Percentiles rank a stretch among this genome's conserved stretches.
phyloP scores from a whole-genome alignment of 2,329 filamentous ascomycete species.

The Fusarium newnesense region DNA sequence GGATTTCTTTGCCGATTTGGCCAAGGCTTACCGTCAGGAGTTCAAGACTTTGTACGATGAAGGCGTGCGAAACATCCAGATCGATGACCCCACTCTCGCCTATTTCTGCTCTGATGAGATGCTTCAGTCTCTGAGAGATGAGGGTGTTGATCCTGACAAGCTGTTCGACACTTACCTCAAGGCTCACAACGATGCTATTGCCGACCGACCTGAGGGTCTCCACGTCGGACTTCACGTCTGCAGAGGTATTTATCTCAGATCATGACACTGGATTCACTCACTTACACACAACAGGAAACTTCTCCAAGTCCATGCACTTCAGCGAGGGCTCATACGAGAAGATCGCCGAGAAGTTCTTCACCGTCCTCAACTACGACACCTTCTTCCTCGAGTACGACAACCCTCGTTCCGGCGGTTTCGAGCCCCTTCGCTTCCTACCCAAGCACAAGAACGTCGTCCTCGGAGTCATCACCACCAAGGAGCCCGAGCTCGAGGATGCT shows the following conservation, averaged over 20 bases:
- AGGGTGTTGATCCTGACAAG: constrained; percentile 70
- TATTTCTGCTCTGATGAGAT: constrained; percentile 77
- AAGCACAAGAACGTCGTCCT: constrained; percentile 70
- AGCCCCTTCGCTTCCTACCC: constrained; percentile 69
- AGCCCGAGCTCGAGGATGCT: constrained; percentile 65
- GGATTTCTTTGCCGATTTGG: constrained; percentile 67
- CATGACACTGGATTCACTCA: neutral
- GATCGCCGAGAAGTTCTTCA: constrained; percentile 70
- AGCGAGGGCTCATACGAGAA: constrained; percentile 72
- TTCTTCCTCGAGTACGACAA: constrained; percentile 73
- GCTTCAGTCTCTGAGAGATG: constrained; percentile 65
- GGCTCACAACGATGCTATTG: constrained; percentile 77
- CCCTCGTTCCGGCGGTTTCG: constrained; percentile 68
- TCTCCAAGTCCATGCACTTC: constrained; percentile 71
- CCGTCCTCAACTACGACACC: constrained; percentile 67
- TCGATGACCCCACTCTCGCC: constrained; percentile 71
- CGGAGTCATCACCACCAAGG: constrained; percentile 70
- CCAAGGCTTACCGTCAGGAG: constrained; percentile 65
- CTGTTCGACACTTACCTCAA: constrained; percentile 77
- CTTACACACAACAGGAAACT: constrained; percentile 58
- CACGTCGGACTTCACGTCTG: constrained; percentile 76
- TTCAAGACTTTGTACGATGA: constrained; percentile 64
- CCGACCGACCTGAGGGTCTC: constrained; percentile 69
- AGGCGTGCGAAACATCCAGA: constrained; percentile 67
- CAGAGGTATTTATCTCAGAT: constrained; percentile 42